These are phyloP conservation scores for Jaapia argillacea DNA, from an alignment of 768 basidiomycete genomes.

Conservation along the genomic window DNA sequence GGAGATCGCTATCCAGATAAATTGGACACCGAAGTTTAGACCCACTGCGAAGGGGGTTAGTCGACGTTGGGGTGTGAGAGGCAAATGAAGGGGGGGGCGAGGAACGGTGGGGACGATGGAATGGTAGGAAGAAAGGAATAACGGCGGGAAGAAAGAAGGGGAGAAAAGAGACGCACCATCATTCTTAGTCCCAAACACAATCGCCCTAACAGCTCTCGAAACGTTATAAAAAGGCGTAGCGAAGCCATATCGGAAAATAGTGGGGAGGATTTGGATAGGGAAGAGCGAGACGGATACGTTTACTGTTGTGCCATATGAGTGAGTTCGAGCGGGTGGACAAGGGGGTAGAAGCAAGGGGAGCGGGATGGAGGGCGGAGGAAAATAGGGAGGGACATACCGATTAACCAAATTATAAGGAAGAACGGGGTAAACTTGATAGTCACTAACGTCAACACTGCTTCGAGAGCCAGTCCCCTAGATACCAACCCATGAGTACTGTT, in stretches of 20 bases:
- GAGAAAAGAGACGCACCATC: slow-evolving; percentile 26
- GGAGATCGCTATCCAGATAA: slow-evolving; percentile 47
- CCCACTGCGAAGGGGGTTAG: slow-evolving; percentile 32
- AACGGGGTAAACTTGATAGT: slow-evolving; percentile 41
- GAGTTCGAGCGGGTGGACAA: not conserved
- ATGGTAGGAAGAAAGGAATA: too few species aligned
- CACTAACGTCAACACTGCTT: slow-evolving; percentile 46
- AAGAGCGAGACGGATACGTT: slow-evolving; percentile 51
- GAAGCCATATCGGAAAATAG: slow-evolving; percentile 56
- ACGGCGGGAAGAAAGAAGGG: not conserved
- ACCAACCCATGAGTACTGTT: not conserved
- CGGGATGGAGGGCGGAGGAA: too few species aligned
- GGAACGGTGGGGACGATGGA: too few species aligned
- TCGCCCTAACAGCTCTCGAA: slow-evolving; percentile 43
- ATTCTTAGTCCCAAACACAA: slow-evolving; percentile 61
- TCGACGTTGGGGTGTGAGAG: too few species aligned
- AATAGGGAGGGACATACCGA: slow-evolving; percentile 37
- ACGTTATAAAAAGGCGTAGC: slow-evolving; percentile 68
- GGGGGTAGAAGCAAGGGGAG: not conserved
- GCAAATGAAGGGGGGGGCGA: too few species aligned
- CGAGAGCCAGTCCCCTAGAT: slow-evolving; percentile 48
- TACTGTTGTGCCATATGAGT: slow-evolving; percentile 19
- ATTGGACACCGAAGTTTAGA: slow-evolving; percentile 47
- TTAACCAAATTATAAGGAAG: slow-evolving; percentile 60
- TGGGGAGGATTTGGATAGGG: slow-evolving; percentile 50